Percentiles rank a stretch among this genome's conserved stretches.
Conservation (phyloP, 345 rosid genomes). For the Sisymbrium irio region DNA sequence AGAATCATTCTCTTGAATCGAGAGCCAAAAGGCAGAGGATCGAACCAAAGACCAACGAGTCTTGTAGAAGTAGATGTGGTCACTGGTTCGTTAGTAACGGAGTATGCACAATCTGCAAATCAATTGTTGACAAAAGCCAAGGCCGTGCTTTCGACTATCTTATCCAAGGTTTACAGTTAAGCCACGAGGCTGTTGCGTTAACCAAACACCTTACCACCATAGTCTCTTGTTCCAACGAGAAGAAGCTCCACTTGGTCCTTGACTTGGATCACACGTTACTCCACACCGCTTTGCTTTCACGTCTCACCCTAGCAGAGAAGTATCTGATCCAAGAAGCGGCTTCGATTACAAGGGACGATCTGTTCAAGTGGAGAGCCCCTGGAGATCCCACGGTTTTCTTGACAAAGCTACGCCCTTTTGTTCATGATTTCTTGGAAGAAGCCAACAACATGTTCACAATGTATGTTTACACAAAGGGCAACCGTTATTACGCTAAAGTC, state of each 20-base stretch:
- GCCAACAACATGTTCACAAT: constrained; percentile 7
- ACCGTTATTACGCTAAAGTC: background rate
- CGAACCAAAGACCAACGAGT: background rate
- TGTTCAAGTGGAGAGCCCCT: background rate
- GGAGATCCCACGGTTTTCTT: background rate
- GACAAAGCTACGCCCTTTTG: constrained; percentile 15
- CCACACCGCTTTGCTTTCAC: background rate
- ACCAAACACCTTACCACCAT: background rate
- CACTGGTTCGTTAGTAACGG: background rate
- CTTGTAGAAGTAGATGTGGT: background rate
- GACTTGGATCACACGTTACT: constrained; percentile 26
- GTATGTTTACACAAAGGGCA: constrained; percentile 23
- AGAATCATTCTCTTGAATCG: background rate
- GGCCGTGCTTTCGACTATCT: background rate
- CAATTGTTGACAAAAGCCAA: background rate
- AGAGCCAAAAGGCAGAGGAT: background rate
- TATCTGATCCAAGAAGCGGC: background rate
- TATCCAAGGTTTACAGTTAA: background rate
- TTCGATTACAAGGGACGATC: background rate
- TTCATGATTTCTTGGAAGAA: constrained; percentile 13
- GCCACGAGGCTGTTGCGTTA: background rate
- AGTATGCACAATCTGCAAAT: background rate
- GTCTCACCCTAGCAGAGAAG: background rate
- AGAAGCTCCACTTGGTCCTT: constrained; percentile 10
- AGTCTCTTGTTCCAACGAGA: background rate